Percentiles rank a stretch among this genome's conserved stretches.
Conservation (phyloP, 306 rosid species). For the Luffa aegyptiaca region DNA sequence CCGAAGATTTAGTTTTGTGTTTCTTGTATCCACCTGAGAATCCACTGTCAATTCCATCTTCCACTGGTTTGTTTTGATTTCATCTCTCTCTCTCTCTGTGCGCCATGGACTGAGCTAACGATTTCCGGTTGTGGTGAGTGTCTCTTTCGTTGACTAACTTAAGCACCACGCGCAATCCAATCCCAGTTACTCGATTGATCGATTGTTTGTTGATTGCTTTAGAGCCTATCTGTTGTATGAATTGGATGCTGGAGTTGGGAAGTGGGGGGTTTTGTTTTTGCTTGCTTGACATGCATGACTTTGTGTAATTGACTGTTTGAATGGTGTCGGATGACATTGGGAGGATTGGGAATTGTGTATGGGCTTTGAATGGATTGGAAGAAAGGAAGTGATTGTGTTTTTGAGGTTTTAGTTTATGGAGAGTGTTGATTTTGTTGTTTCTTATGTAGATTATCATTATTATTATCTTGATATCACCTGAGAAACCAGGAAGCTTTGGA, state of each 20-base stretch:
- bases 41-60: not conserved
- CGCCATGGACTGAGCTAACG: not conserved
- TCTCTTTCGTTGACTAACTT: conserved; percentile 2
- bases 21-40: not conserved
- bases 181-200: not conserved
- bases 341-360: not conserved
- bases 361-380: not conserved
- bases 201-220: not conserved
- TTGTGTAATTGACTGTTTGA: not conserved
- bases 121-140: conserved; percentile 2
- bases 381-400: not conserved
- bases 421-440: not conserved
- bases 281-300: not conserved
- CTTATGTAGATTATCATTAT: not conserved
- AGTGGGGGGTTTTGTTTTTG: not conserved
- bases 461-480: not conserved
- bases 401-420: not conserved
- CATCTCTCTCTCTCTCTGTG: not conserved
- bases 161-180: not conserved
- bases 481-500: not conserved
- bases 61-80: not conserved
- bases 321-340: not conserved
- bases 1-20: not conserved
- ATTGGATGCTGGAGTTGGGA: not conserved
- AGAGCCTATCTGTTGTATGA: not conserved